Percentiles rank a stretch among this genome's conserved stretches.
phyloP scores from a whole-genome alignment of 371 early-diverging fungal genomes.

The Lichtheimia ramosa region DNA sequence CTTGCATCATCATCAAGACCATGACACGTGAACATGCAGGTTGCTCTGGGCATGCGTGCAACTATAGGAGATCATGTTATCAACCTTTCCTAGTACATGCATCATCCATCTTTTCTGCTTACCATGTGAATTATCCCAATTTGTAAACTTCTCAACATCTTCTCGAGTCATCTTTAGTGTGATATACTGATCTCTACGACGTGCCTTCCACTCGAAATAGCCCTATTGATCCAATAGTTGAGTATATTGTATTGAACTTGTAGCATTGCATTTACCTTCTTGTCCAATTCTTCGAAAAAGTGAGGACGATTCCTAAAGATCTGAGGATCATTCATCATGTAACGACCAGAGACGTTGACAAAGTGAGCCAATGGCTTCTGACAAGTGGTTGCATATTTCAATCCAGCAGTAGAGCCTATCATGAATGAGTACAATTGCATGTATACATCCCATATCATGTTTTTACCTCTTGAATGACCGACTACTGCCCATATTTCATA shows the following conservation, averaged over 20 bases:
- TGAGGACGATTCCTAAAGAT: constrained; percentile 28
- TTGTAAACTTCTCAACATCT: constrained; percentile 34
- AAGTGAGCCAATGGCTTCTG: constrained; percentile 39
- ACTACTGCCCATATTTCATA: constrained; percentile 60
- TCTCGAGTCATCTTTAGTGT: constrained; percentile 34
- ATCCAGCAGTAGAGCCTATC: constrained; percentile 53
- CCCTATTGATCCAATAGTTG: constrained; percentile 23
- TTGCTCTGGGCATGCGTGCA: constrained; percentile 53
- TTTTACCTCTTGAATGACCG: constrained; percentile 57
- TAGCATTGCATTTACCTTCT: constrained; percentile 11
- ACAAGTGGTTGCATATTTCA: constrained; percentile 56
- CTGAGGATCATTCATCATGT: constrained; percentile 49
- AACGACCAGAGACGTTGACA: constrained; percentile 58
- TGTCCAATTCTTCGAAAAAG: constrained; percentile 28
- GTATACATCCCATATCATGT: background rate
- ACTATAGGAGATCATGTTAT: constrained; percentile 16
- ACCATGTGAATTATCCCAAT: constrained; percentile 48
- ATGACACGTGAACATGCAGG: constrained; percentile 59
- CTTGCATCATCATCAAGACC: constrained; percentile 56
- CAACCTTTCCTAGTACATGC: background rate
- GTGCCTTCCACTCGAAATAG: constrained; percentile 41
- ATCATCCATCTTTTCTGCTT: background rate
- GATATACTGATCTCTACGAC: constrained; percentile 31
- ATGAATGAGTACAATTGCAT: background rate
- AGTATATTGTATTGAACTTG: background rate